Evolutionary conservation across 176 grass and related monocot species (phyloP), one percentile per base, ranked within the genome.

Genomic region (Bothriochloa decipiens): DNA sequence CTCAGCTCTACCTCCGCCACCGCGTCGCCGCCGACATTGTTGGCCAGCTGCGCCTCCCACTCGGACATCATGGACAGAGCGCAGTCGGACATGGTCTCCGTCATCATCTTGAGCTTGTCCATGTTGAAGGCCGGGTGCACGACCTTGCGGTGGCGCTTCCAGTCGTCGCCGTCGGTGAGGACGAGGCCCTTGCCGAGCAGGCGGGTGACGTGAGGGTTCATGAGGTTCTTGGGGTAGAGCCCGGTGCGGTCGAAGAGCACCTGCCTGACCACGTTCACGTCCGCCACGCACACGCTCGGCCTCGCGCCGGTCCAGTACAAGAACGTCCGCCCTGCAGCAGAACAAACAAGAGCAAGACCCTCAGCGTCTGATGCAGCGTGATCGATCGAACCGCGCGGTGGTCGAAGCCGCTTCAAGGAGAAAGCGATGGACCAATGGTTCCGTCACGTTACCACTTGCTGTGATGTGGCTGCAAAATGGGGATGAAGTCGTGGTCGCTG

Each of bases 221-320:
- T 25, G 57, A 61, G 57, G 57, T 23, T 61, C 88, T 90, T 93
- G 6, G 46, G 29, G 63, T 81, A 94, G 33, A 77, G 64, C 8
- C 77, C 82, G 1, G 55, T 68, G 8, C 76, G 80, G 55, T 82
- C 87, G 5, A 72, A 85, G 17, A 91, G 28, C 17, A 88, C 82
- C 61, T 86, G 86, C 18, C 77, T 86, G 4, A 82, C 77, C 77
- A 85, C 29, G 65, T 77, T 78, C 15, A 84, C 23, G 17, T 91
- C 83, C 10, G 67, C 78, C 45, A 91, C 5, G 52, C 83, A 88
- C n/a, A 94, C 4, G 3, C 0, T 70, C 4, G 88, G 88, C 7
- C 28, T 36, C 7, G 86, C 22, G 4, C 86, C 92, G n/a, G 80
- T 72, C 91, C 88, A 93, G 42, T 55, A 93, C 33, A 93, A 12